Evolutionary conservation across 169 alveolate genomes (phyloP).

Genomic region (Blepharisma undulans): DNA sequence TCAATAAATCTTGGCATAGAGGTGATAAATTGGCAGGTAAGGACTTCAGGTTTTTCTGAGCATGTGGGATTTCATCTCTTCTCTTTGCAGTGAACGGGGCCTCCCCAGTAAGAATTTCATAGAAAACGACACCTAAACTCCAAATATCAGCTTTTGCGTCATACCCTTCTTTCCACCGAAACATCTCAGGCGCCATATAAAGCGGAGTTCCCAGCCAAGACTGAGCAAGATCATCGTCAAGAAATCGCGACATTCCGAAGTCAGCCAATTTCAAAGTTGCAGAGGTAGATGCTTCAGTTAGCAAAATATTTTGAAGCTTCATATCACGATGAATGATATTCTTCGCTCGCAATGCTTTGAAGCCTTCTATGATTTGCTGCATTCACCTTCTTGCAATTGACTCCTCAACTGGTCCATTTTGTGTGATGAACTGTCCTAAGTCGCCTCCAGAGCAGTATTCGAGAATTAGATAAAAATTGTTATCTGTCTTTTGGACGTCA

Average conservation of each 20-base stretch:
- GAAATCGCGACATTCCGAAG: slow-evolving; percentile 73
- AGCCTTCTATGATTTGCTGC: slow-evolving; percentile 66
- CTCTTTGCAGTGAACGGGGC: slow-evolving; percentile 68
- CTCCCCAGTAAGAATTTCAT: slow-evolving; percentile 72
- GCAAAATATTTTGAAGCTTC: slow-evolving; percentile 70
- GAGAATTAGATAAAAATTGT: slow-evolving; percentile 68
- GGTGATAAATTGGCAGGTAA: slow-evolving; percentile 45
- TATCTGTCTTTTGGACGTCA: slow-evolving; percentile 53
- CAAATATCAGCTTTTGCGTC: slow-evolving; percentile 72
- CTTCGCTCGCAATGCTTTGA: slow-evolving; percentile 56
- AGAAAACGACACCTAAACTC: slow-evolving; percentile 74
- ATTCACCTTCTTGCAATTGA: slow-evolving; percentile 56
- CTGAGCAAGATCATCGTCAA: slow-evolving; percentile 52
- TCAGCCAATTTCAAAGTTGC: slow-evolving; percentile 71
- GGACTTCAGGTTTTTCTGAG: slow-evolving; percentile 38
- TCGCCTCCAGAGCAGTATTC: slow-evolving; percentile 80
- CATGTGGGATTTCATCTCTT: slow-evolving; percentile 37
- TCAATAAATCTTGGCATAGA: slow-evolving; percentile 45
- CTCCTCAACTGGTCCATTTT: slow-evolving; percentile 57
- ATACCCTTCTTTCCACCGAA: slow-evolving; percentile 53
- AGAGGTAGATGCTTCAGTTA: slow-evolving; percentile 51
- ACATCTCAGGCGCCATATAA: slow-evolving; percentile 79
- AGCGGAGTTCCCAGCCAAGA: slow-evolving; percentile 74
- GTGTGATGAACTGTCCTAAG: slow-evolving; percentile 54
- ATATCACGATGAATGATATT: slow-evolving; percentile 75